These are phyloP conservation scores for Ziziphus jujuba DNA, from an alignment of 306 rosid genomes.

Conservation along the genomic window DNA sequence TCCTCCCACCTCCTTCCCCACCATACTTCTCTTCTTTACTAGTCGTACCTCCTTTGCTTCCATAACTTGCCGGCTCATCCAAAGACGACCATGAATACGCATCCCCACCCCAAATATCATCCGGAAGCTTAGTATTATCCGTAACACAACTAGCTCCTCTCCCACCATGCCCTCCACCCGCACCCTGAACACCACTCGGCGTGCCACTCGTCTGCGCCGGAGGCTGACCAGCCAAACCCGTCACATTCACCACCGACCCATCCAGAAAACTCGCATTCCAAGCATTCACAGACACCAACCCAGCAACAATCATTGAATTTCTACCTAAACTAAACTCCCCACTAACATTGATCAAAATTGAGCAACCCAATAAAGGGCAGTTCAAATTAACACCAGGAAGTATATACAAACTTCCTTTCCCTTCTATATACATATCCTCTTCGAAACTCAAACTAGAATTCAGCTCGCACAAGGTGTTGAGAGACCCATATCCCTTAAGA, in stretches of 20 bases:
- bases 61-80: constrained; percentile 71
- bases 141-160: constrained; percentile 89
- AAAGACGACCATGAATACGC: constrained; percentile 81
- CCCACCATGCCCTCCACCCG: constrained; percentile 95
- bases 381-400: constrained; percentile 63
- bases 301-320: constrained; percentile 43
- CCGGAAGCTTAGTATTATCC: constrained; percentile 86
- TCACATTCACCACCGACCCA: constrained; percentile 53
- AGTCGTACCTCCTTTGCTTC: constrained; percentile 89
- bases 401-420: constrained; percentile 69
- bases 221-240: constrained; percentile 73
- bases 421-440: constrained; percentile 69
- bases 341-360: constrained; percentile 61
- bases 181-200: constrained; percentile 83
- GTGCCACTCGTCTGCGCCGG: constrained; percentile 87
- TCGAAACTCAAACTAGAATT: constrained; percentile 57
- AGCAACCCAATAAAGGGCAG: constrained; percentile 67
- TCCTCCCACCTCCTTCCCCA: constrained; percentile 95
- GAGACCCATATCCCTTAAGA: constrained; percentile 70
- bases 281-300: constrained; percentile 37
- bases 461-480: constrained; percentile 59
- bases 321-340: constrained; percentile 52
- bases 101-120: constrained; percentile 96
- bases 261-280: constrained; percentile 34
- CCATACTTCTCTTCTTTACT: constrained; percentile 74